phyloP scores from a whole-genome alignment of 2,329 filamentous ascomycete species.

The Penicillium sp. region DNA sequence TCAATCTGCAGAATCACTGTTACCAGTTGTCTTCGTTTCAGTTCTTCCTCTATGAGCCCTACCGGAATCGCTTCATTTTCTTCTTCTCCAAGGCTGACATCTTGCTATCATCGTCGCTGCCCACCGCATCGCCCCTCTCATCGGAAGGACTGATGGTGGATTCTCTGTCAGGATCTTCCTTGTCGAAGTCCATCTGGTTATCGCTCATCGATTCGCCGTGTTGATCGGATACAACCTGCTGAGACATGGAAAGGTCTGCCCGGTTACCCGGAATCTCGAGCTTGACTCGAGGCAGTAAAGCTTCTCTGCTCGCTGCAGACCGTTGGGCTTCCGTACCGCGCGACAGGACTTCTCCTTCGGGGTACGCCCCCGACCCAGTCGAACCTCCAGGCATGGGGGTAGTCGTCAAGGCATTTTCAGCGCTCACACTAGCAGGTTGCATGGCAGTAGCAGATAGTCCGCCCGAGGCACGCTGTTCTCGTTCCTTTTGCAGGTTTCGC shows the following conservation, averaged over 20 bases:
- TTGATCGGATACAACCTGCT: constrained; percentile 16
- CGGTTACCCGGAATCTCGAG: constrained; percentile 27
- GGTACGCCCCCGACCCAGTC: constrained; percentile 14
- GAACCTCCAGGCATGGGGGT: constrained; percentile 10
- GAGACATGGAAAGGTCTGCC: constrained; percentile 15
- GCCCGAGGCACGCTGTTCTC: constrained; percentile 17
- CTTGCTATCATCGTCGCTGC: constrained; percentile 29
- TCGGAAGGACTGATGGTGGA: constrained; percentile 30
- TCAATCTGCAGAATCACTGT: constrained; percentile 62
- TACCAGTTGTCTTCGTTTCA: not conserved
- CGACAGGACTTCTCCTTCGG: constrained; percentile 21
- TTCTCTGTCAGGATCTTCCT: constrained; percentile 20
- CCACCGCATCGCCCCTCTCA: constrained; percentile 27
- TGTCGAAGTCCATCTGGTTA: constrained; percentile 14
- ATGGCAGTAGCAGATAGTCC: constrained; percentile 21
- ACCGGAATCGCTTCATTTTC: constrained; percentile 49
- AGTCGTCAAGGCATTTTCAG: constrained; percentile 30
- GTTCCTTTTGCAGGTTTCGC: constrained; percentile 23
- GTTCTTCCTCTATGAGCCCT: constrained; percentile 5
- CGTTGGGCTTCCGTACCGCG: constrained; percentile 7
- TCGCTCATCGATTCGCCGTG: constrained; percentile 12
- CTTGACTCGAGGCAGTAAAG: constrained; percentile 25
- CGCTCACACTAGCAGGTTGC: constrained; percentile 27
- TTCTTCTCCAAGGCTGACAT: constrained; percentile 37
- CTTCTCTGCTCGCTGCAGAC: constrained; percentile 16